Conservation (phyloP, 116 monocot genomes). For the Dioscorea cayenensis region DNA sequence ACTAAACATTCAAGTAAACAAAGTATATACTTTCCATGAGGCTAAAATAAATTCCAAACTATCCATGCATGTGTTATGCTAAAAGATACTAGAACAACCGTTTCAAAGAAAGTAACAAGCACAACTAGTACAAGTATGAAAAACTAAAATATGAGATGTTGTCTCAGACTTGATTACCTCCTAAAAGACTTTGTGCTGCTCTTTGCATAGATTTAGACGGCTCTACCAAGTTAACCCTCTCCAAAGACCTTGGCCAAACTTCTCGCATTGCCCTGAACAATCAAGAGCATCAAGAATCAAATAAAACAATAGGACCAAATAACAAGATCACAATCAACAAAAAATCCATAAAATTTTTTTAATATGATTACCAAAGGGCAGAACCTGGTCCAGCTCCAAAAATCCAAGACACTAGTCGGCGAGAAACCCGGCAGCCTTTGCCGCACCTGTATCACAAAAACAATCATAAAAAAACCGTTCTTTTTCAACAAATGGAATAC, state of each 20-base stretch:
- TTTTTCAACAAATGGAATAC: neutral
- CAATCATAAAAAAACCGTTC: neutral
- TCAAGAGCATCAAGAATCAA: neutral
- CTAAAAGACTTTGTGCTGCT: constrained; percentile 64
- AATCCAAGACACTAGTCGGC: constrained; percentile 75
- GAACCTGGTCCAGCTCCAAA: constrained; percentile 90
- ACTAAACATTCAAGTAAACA: no score
- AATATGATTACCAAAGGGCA: constrained; percentile 56
- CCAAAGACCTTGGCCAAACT: constrained; percentile 69
- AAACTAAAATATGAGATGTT: neutral
- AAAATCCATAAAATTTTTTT: neutral
- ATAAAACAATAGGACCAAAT: neutral
- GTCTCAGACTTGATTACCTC: constrained; percentile 20
- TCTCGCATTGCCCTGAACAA: constrained; percentile 79
- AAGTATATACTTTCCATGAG: neutral
- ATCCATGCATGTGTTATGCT: no score
- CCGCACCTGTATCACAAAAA: constrained; percentile 32
- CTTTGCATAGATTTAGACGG: constrained; percentile 94
- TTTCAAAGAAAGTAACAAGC: neutral
- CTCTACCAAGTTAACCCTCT: constrained; percentile 81
- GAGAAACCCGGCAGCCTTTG: constrained; percentile 74
- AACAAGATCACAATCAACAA: neutral
- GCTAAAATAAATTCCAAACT: no score
- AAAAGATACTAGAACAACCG: no score
- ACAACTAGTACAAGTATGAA: neutral